Evolutionary conservation across 495 filamentous ascomycete genomes (phyloP).

Genomic region (Baudoinia panamericana): DNA sequence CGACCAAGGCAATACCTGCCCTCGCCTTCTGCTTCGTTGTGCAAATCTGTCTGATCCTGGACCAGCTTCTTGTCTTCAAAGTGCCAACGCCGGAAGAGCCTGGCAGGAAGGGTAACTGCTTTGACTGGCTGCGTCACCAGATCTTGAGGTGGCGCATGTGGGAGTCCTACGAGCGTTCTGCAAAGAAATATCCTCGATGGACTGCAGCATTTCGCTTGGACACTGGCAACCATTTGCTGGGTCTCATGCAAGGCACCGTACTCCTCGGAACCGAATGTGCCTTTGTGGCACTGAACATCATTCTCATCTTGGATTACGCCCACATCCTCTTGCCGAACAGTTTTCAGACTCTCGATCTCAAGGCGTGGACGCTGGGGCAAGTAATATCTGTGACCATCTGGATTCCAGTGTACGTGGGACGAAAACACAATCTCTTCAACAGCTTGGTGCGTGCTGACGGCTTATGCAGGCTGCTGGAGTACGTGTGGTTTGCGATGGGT

Average conservation of each 20-base stretch:
- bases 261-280: conserved; percentile 1
- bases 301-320: conserved; percentile 7
- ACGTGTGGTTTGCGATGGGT: conserved; percentile 1
- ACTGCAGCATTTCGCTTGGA: not conserved
- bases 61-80: not conserved
- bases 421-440: too few species aligned
- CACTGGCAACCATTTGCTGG: not conserved
- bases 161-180: not conserved
- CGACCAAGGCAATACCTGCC: not conserved
- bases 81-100: not conserved
- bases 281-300: conserved; percentile 2
- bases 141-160: not conserved
- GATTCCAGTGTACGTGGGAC: conserved; percentile 7
- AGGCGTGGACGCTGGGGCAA: conserved; percentile 5
- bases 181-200: not conserved
- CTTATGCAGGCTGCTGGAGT: too few species aligned
- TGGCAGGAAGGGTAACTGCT: not conserved
- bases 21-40: conserved; percentile 7
- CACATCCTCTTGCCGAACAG: not conserved
- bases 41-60: conserved; percentile 3
- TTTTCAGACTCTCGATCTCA: conserved; percentile 4
- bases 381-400: conserved; percentile 8
- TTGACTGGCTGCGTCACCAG: not conserved
- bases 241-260: not conserved
- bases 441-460: too few species aligned